Evolutionary conservation across 192 early-diverging fungal genomes (phyloP).

Genomic region (Backusella westeae): DNA sequence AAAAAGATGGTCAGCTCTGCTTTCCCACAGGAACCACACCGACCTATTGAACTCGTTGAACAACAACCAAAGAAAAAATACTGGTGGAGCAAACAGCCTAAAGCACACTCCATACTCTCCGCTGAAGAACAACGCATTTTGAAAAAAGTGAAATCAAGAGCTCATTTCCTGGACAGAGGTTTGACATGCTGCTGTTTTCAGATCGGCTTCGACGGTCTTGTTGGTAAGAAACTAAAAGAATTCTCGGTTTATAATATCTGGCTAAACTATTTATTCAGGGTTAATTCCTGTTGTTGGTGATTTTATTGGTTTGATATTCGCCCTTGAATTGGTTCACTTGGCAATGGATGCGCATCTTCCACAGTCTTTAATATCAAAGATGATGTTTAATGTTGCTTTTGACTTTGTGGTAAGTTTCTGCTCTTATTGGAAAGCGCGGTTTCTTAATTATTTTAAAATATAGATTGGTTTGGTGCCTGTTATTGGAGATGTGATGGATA

Average conservation of each 20-base stretch:
- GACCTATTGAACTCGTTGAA: neutral
- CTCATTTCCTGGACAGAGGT: conserved; percentile 41
- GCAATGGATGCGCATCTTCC: conserved; percentile 43
- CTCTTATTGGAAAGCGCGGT: neutral
- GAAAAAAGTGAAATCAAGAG: conserved; percentile 38
- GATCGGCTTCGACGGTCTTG: conserved; percentile 42
- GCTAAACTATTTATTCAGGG: conserved; percentile 26
- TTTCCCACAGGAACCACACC: neutral
- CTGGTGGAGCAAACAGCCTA: conserved; percentile 9
- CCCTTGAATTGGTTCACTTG: conserved; percentile 34
- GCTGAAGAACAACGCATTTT: conserved; percentile 23
- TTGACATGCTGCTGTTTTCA: conserved; percentile 31
- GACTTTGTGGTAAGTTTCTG: conserved; percentile 42
- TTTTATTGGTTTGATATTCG: conserved; percentile 34
- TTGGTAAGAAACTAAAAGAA: conserved; percentile 33
- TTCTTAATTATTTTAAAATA: neutral
- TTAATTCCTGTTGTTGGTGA: conserved; percentile 47
- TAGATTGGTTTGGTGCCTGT: conserved; percentile 49
- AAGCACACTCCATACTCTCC: conserved; percentile 5
- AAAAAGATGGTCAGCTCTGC: neutral
- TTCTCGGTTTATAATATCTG: neutral
- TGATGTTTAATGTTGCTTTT: conserved; percentile 42
- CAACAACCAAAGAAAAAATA: conserved; percentile 13
- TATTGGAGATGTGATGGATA: conserved; percentile 43
- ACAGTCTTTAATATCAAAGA: conserved; percentile 25